phyloP scores from a whole-genome alignment of 176 grass and related monocot species.

The Neostapfia colusana region DNA sequence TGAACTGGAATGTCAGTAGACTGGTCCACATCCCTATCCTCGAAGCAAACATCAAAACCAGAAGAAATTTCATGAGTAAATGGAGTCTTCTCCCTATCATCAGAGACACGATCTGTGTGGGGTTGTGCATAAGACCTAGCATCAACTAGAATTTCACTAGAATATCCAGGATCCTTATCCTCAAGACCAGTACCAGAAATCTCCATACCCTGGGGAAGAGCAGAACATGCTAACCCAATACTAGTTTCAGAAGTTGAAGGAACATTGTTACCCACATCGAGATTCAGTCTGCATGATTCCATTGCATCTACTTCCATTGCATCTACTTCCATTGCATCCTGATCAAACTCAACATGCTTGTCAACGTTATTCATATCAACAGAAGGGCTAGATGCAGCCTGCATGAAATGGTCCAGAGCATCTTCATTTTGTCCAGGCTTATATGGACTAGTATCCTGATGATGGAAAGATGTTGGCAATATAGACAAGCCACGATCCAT shows the following conservation, averaged over 20 bases:
- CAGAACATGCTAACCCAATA: slow-evolving; percentile 14
- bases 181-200: slow-evolving; percentile 6
- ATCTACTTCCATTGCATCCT: slow-evolving; percentile 42
- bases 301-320: slow-evolving; percentile 40
- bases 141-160: slow-evolving; percentile 12
- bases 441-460: not conserved
- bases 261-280: not conserved
- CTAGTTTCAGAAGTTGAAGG: slow-evolving; percentile 31
- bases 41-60: slow-evolving; percentile 26
- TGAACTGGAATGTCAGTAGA: slow-evolving; percentile 26
- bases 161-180: not conserved
- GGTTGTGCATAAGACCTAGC: not conserved
- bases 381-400: not conserved
- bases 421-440: slow-evolving; percentile 10
- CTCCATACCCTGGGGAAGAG: slow-evolving; percentile 4
- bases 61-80: slow-evolving; percentile 12
- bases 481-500: slow-evolving; percentile 12
- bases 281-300: slow-evolving; percentile 11
- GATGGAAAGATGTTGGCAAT: not conserved
- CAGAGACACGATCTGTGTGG: not conserved
- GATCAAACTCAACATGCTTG: slow-evolving; percentile 8
- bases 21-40: not conserved
- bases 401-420: slow-evolving; percentile 16
- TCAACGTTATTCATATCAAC: not conserved
- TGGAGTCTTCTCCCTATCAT: slow-evolving; percentile 18